Evolutionary conservation across 331 rosid species (phyloP).

Genomic region (Stylosanthes scabra): DNA sequence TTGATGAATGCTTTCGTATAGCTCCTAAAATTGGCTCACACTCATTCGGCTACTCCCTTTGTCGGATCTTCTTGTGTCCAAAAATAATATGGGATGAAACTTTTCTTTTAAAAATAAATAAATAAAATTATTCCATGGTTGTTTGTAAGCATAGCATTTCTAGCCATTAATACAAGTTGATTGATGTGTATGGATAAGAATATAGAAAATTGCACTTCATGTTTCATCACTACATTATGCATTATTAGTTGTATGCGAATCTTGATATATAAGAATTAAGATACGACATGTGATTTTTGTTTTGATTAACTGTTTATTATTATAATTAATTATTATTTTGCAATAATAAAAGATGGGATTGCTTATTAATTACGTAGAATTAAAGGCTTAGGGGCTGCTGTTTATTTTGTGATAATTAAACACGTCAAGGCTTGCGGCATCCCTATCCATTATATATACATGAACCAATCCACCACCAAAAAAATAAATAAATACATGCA

Average conservation of each 20-base stretch:
- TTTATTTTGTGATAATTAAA: background rate
- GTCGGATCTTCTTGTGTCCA: background rate
- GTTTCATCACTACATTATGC: background rate
- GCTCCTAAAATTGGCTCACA: background rate
- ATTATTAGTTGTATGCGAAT: background rate
- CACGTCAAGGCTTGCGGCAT: background rate
- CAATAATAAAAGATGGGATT: background rate
- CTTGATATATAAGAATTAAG: background rate
- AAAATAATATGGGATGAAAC: background rate
- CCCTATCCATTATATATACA: background rate
- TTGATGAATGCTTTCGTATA: background rate
- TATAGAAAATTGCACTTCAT: background rate
- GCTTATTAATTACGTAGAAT: background rate
- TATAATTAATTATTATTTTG: background rate
- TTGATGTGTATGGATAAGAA: conserved; percentile 7
- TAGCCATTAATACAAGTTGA: background rate
- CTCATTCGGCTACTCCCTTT: background rate
- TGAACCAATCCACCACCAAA: no score
- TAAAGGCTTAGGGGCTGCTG: no score
- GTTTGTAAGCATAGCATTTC: background rate
- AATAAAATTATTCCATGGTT: background rate
- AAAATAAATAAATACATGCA: no score
- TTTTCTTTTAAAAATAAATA: background rate
- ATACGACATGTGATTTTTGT: background rate
- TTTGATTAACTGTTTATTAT: background rate